These are phyloP conservation scores for Dalbergia cochinchinensis DNA, from an alignment of 306 rosid species.

Conservation along the genomic window DNA sequence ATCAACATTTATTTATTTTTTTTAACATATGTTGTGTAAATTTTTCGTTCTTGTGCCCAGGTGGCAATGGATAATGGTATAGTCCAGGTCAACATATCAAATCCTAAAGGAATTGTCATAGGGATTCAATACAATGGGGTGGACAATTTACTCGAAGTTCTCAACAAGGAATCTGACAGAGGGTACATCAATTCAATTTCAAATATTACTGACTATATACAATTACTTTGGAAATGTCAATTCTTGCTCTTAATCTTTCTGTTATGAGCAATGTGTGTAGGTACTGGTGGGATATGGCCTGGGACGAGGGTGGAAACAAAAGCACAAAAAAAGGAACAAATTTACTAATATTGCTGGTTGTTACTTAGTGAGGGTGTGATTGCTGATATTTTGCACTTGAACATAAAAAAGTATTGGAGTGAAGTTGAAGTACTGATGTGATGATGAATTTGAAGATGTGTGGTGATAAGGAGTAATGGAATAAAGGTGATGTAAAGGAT, in stretches of 20 bases:
- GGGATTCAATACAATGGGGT: conserved; percentile 79
- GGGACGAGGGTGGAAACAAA: conserved; percentile 47
- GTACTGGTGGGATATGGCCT: conserved; percentile 62
- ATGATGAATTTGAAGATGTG: too few species aligned
- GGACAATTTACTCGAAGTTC: conserved; percentile 87
- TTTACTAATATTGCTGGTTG: too few species aligned
- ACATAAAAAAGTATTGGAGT: too few species aligned
- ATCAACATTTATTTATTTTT: too few species aligned
- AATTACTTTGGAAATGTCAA: neutral
- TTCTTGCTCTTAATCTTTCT: neutral
- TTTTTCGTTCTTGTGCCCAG: conserved; percentile 46
- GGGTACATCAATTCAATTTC: conserved; percentile 41
- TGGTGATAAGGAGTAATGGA: too few species aligned
- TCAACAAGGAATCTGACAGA: conserved; percentile 58
- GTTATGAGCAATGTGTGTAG: conserved; percentile 30
- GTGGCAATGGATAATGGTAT: conserved; percentile 91
- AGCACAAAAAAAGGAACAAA: conserved; percentile 33
- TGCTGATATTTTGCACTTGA: too few species aligned
- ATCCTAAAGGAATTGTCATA: conserved; percentile 78
- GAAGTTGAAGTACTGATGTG: too few species aligned
- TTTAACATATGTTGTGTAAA: neutral
- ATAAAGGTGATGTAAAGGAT: too few species aligned
- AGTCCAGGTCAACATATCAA: conserved; percentile 76
- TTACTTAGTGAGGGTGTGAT: too few species aligned
- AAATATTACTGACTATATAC: neutral